Percentiles rank a stretch among this genome's conserved stretches.
phyloP scores from a whole-genome alignment of 805 yeast genomes.

The Millerago galiae region DNA sequence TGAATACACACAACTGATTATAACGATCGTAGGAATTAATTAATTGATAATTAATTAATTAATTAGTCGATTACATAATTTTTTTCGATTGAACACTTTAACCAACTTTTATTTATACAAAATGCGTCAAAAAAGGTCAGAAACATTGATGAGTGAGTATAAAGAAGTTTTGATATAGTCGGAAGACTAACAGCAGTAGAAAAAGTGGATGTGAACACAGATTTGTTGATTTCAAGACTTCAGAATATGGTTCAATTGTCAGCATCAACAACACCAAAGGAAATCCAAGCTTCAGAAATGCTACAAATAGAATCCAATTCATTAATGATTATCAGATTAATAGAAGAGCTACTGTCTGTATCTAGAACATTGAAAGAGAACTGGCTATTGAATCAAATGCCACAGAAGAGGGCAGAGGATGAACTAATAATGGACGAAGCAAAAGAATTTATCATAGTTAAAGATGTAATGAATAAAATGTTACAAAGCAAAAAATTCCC shows the following conservation, averaged over 20 bases:
- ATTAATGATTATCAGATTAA: conserved; percentile 40
- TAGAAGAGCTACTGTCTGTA: conserved; percentile 45
- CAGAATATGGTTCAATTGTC: conserved; percentile 46
- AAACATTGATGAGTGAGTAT: conserved; percentile 32
- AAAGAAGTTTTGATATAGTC: background rate
- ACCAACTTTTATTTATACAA: background rate
- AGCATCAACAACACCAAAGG: conserved; percentile 27
- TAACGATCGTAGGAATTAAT: no score
- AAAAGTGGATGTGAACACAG: conserved; percentile 45
- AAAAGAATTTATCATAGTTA: conserved; percentile 8
- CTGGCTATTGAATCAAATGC: conserved; percentile 52
- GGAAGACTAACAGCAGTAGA: conserved; percentile 17
- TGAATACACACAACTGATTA: background rate
- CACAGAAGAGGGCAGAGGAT: conserved; percentile 19
- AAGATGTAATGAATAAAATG: conserved; percentile 7
- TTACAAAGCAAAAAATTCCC: conserved; percentile 5
- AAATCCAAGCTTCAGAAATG: conserved; percentile 41
- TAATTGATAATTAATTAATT: no score
- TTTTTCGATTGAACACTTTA: no score
- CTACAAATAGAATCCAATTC: conserved; percentile 52
- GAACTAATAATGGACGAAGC: conserved; percentile 3
- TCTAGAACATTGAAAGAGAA: conserved; percentile 45
- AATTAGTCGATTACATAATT: no score
- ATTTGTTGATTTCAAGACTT: conserved; percentile 43
- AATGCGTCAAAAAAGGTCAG: conserved; percentile 36